Percentiles rank a stretch among this genome's conserved stretches.
Conservation (phyloP, 2,329 filamentous ascomycete genomes). For the Ascochyta koolunga region DNA sequence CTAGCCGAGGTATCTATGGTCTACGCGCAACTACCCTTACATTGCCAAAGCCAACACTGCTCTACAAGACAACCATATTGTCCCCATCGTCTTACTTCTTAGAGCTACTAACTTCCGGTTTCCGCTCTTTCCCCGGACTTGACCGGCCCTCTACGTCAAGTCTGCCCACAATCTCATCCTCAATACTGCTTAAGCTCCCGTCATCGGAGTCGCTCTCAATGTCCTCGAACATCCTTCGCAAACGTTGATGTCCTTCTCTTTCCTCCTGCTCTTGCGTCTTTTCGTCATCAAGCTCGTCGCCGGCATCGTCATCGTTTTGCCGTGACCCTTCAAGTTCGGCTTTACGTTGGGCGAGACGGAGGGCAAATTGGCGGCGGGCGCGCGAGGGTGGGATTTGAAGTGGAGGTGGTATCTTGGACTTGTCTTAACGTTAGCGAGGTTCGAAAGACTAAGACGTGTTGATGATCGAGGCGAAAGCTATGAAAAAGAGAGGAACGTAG, state of each 20-base stretch:
- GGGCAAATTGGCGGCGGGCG: slow-evolving; percentile 88
- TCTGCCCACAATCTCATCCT: slow-evolving; percentile 14
- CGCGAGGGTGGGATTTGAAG: slow-evolving; percentile 87
- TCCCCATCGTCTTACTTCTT: not conserved
- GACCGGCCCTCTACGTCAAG: slow-evolving; percentile 7
- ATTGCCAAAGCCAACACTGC: not conserved
- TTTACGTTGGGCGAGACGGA: slow-evolving; percentile 68
- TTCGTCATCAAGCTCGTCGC: slow-evolving; percentile 16
- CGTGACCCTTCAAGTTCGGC: slow-evolving; percentile 32
- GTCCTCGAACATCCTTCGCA: slow-evolving; percentile 43
- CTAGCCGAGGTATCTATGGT: slow-evolving; percentile 15
- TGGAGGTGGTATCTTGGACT: slow-evolving; percentile 52
- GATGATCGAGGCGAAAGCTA: slow-evolving; percentile 12
- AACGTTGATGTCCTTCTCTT: slow-evolving; percentile 41
- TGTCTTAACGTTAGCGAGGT: slow-evolving; percentile 53
- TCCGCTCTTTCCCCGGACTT: slow-evolving; percentile 7
- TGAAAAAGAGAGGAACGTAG: not conserved
- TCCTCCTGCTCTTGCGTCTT: slow-evolving; percentile 37
- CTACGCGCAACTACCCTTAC: slow-evolving; percentile 17
- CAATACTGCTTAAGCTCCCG: slow-evolving; percentile 14
- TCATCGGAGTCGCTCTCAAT: slow-evolving; percentile 43
- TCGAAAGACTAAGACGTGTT: not conserved
- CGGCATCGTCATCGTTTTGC: slow-evolving; percentile 24
- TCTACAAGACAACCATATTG: slow-evolving; percentile 11
- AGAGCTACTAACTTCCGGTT: not conserved